Percentiles rank a stretch among this genome's conserved stretches.
phyloP scores from a whole-genome alignment of 106 monocot genomes.

The Triglochin maritima region DNA sequence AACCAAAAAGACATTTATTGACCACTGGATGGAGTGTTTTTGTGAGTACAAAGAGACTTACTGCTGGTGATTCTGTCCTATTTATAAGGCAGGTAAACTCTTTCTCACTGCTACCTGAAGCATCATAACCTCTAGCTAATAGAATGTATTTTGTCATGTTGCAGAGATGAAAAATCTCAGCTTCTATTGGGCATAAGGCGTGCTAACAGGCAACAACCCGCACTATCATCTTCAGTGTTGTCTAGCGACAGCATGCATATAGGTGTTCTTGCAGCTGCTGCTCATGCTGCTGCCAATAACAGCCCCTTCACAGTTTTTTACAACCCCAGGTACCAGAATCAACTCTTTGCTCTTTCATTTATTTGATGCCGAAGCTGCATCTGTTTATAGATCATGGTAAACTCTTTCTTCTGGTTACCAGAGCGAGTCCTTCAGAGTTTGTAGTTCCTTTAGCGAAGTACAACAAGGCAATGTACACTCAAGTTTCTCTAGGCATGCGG shows the following conservation, averaged over 20 bases:
- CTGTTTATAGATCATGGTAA: constrained; percentile 1
- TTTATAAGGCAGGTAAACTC: constrained; percentile 46
- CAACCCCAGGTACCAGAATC: constrained; percentile 49
- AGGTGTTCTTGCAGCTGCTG: constrained; percentile 77
- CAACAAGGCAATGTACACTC: constrained; percentile 64
- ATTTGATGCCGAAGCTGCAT: neutral
- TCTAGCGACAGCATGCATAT: constrained; percentile 94
- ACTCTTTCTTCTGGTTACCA: constrained; percentile 9
- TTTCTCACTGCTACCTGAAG: neutral
- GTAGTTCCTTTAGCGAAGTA: constrained; percentile 77
- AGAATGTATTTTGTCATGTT: neutral
- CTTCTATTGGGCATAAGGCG: constrained; percentile 63
- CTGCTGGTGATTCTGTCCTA: constrained; percentile 87
- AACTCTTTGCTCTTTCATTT: neutral
- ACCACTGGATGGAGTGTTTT: constrained; percentile 95
- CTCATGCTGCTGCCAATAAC: constrained; percentile 71
- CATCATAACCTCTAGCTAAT: neutral
- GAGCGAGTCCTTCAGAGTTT: constrained; percentile 76
- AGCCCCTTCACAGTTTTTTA: constrained; percentile 76
- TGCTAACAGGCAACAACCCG: constrained; percentile 54
- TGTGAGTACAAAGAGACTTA: constrained; percentile 70
- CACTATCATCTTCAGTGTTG: constrained; percentile 65
- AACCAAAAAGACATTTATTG: constrained; percentile 87
- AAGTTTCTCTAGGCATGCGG: constrained; percentile 73
- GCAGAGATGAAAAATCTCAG: constrained; percentile 65